A percentile compares a stretch with the other conserved stretches of the same genome.
phyloP scores from a whole-genome alignment of 2,329 filamentous ascomycete species.

The Penicillium sp. region DNA sequence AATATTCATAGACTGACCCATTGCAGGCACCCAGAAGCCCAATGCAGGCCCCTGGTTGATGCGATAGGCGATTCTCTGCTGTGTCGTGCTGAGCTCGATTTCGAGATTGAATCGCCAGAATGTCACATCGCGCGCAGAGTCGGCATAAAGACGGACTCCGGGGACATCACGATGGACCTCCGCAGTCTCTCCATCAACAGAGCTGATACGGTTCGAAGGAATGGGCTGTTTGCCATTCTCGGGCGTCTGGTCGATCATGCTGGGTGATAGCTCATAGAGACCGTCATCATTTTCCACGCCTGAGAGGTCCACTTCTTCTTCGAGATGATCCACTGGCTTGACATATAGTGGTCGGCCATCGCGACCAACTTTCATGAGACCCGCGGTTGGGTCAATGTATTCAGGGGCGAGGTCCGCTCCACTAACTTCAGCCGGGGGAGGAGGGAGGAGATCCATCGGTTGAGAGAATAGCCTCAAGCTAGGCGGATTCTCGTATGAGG shows the following conservation, averaged over 20 bases:
- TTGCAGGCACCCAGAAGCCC: constrained; percentile 91
- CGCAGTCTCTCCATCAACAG: constrained; percentile 71
- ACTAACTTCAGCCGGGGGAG: constrained; percentile 68
- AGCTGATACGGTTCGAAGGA: constrained; percentile 47
- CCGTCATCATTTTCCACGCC: constrained; percentile 75
- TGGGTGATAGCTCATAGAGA: constrained; percentile 68
- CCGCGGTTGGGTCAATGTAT: constrained; percentile 85
- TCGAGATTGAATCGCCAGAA: constrained; percentile 98
- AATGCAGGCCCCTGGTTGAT: constrained; percentile 88
- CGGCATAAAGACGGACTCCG: constrained; percentile 77
- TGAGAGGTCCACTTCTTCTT: constrained; percentile 75
- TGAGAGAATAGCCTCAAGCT: constrained; percentile 82
- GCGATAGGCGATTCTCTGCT: constrained; percentile 88
- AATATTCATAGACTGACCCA: constrained; percentile 87
- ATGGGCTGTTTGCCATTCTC: constrained; percentile 41
- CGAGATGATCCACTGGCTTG: constrained; percentile 80
- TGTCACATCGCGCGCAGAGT: constrained; percentile 80
- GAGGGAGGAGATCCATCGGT: constrained; percentile 75
- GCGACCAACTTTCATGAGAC: constrained; percentile 79
- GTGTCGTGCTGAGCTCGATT: constrained; percentile 73
- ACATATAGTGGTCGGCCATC: constrained; percentile 85
- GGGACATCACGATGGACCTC: constrained; percentile 80
- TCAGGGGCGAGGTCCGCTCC: constrained; percentile 65
- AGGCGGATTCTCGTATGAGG: constrained; percentile 75
- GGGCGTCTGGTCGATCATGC: constrained; percentile 42